phyloP scores from a whole-genome alignment of 345 rosid species.

The Raphanus sativus region DNA sequence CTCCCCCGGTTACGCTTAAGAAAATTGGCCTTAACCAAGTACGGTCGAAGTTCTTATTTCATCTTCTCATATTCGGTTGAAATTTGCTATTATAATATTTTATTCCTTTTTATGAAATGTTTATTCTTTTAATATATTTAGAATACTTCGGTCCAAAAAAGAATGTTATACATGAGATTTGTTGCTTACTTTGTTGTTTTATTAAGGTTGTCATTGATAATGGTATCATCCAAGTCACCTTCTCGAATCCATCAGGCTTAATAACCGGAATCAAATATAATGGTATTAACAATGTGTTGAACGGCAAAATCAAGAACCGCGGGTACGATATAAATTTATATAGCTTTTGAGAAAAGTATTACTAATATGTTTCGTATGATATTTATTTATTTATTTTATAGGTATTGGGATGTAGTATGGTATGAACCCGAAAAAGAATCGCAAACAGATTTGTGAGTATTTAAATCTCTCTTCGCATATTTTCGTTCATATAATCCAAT shows the following conservation, averaged over 20 bases:
- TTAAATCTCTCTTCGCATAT: background rate
- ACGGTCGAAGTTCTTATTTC: slow-evolving; percentile 7
- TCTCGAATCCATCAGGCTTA: slow-evolving; percentile 63
- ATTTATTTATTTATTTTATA: background rate
- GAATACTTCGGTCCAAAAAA: background rate
- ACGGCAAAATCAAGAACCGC: slow-evolving; percentile 39
- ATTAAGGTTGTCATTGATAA: slow-evolving; percentile 68
- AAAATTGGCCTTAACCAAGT: slow-evolving; percentile 25
- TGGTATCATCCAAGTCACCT: slow-evolving; percentile 58
- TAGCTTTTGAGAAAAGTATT: background rate
- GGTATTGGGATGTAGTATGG: slow-evolving; percentile 95
- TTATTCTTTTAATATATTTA: background rate
- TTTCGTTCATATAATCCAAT: background rate
- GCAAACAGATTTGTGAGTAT: slow-evolving; percentile 42
- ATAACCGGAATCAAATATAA: slow-evolving; percentile 59
- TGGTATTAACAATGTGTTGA: slow-evolving; percentile 60
- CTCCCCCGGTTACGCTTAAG: slow-evolving; percentile 4
- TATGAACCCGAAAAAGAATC: slow-evolving; percentile 41
- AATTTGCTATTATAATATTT: background rate
- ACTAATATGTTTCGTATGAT: background rate
- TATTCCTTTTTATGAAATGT: background rate
- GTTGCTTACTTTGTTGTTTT: background rate
- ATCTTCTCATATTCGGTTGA: slow-evolving; percentile 4
- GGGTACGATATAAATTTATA: slow-evolving; percentile 48
- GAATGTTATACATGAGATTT: background rate